These are phyloP conservation scores for Penicillium longicatenatum DNA, from an alignment of 495 filamentous ascomycete species.

Conservation along the genomic window DNA sequence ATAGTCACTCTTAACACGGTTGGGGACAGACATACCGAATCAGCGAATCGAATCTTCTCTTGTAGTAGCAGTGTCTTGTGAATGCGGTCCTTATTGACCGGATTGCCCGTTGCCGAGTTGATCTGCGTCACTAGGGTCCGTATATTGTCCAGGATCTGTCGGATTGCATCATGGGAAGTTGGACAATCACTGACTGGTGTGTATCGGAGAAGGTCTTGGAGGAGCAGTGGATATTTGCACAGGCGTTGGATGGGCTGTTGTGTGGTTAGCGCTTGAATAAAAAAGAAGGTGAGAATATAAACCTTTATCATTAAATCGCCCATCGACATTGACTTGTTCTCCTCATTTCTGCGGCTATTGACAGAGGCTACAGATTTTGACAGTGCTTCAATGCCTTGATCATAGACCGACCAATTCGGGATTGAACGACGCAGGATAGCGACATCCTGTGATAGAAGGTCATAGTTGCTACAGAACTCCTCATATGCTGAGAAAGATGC, in stretches of 20 bases:
- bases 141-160: constrained; percentile 70
- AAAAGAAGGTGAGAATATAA: constrained; percentile 11
- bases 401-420: constrained; percentile 77
- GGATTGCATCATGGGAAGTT: constrained; percentile 73
- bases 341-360: constrained; percentile 61
- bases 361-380: constrained; percentile 73
- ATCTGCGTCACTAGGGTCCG: constrained; percentile 72
- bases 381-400: constrained; percentile 85
- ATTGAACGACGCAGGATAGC: constrained; percentile 66
- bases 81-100: constrained; percentile 45
- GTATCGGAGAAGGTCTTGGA: constrained; percentile 76
- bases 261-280: constrained; percentile 15
- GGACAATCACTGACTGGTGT: constrained; percentile 86
- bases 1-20: constrained; percentile 7
- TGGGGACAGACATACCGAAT: constrained; percentile 55
- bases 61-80: constrained; percentile 56
- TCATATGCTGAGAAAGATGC: constrained; percentile 82
- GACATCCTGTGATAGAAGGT: constrained; percentile 76
- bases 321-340: constrained; percentile 74
- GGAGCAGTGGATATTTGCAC: constrained; percentile 88
- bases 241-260: constrained; percentile 87
- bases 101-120: constrained; percentile 66
- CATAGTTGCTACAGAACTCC: constrained; percentile 85
- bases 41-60: constrained; percentile 62
- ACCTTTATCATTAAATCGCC: constrained; percentile 93